Evolutionary conservation across 345 rosid species (phyloP).

Genomic region (Gossypium australe): DNA sequence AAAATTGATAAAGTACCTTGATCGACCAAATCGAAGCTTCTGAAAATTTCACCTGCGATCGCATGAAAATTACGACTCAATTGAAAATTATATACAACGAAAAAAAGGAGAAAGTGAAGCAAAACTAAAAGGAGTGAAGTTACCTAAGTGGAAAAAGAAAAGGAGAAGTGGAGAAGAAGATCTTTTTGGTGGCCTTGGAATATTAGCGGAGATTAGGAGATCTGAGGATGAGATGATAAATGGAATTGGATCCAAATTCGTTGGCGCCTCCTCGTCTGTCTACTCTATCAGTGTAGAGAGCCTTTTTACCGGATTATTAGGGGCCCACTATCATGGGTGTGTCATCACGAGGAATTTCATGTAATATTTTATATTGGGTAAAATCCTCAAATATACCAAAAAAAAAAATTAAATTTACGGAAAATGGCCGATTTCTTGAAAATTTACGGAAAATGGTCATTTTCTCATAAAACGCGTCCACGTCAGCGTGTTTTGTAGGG

Average conservation of each 20-base stretch:
- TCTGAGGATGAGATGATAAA: neutral
- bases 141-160: neutral
- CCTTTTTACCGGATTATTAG: neutral
- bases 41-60: conserved; percentile 5
- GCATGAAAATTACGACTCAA: neutral
- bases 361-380: too few relatives aligned
- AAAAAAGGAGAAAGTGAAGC: neutral
- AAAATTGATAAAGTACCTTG: neutral
- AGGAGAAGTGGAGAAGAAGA: neutral
- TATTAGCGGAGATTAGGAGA: neutral
- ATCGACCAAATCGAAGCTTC: conserved; percentile 6
- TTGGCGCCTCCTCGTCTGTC: neutral
- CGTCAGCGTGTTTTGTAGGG: too few relatives aligned
- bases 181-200: conserved; percentile 8
- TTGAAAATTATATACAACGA: too few relatives aligned
- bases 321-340: neutral
- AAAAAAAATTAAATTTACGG: too few relatives aligned
- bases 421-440: too few relatives aligned
- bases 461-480: too few relatives aligned
- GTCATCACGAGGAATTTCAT: too few relatives aligned
- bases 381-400: too few relatives aligned
- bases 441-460: too few relatives aligned
- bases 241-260: conserved; percentile 19
- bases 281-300: neutral
- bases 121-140: neutral